phyloP scores from a whole-genome alignment of 2,329 filamentous ascomycete genomes.

The Nigrospora oryzae region DNA sequence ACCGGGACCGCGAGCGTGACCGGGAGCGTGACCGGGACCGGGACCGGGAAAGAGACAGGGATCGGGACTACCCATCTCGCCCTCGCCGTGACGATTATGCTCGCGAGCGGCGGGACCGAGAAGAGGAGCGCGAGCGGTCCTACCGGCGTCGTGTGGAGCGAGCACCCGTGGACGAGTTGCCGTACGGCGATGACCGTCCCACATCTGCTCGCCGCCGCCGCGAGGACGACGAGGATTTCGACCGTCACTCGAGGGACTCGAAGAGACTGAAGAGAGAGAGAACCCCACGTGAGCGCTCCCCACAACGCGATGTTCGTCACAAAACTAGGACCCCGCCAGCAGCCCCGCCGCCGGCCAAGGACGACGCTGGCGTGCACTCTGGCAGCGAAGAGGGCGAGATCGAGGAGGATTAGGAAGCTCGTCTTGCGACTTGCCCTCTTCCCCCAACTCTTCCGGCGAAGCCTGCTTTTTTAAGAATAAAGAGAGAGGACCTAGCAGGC shows the following conservation, averaged over 20 bases:
- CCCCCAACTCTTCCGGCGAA: no score
- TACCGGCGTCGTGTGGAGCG: constrained; percentile 67
- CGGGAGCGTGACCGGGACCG: constrained; percentile 25
- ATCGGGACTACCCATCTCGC: constrained; percentile 38
- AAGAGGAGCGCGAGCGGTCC: constrained; percentile 80
- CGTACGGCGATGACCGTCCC: constrained; percentile 74
- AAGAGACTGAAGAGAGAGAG: constrained; percentile 58
- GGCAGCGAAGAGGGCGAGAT: constrained; percentile 98
- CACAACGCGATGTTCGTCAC: constrained; percentile 45
- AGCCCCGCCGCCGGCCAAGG: constrained; percentile 29
- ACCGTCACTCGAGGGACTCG: constrained; percentile 56
- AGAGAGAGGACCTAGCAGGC: no score
- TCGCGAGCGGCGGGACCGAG: constrained; percentile 76
- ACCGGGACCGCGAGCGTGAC: constrained; percentile 26
- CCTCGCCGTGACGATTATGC: constrained; percentile 66
- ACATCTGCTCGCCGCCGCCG: constrained; percentile 63
- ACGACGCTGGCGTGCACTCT: constrained; percentile 60
- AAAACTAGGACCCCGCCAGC: constrained; percentile 48
- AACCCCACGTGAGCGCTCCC: constrained; percentile 52
- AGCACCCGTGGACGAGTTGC: constrained; percentile 76
- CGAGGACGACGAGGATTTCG: constrained; percentile 65
- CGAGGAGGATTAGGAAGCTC: constrained; percentile 57
- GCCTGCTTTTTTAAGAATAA: no score
- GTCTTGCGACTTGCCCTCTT: no score
- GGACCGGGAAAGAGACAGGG: constrained; percentile 26